Base-by-base conservation (phyloP, 352 stramenopile genomes). In the Phytophthora agathidicida region DNA sequence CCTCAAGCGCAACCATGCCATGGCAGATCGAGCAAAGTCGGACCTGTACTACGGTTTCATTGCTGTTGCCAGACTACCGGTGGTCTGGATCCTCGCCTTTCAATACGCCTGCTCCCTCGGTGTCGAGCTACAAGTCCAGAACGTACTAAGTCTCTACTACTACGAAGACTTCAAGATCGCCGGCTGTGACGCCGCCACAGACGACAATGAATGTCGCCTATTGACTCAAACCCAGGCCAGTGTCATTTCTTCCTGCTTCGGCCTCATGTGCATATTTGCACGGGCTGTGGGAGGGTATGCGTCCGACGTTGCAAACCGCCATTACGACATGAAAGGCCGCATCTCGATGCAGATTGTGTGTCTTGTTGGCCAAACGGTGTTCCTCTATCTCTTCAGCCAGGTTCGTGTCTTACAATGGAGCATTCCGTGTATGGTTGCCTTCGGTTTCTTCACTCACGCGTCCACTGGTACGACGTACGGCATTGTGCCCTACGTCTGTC, bases 71-170 rank as follows among this genome's bases (percentile, higher is more conserved):
- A 54, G 59, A 16, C 55, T 58, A 1, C 68, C 74, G 0, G 93
- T 94, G 50, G 89, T 83, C 14, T 98, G 91, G 91, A 65, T 98
- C 42, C 72, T 98, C 20, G 89, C 89, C 33, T 68, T 97, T 53
- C 88, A 97, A 58, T 98, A 98, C 55, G 93, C 83, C 6, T 89
- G 80, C 51, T 97, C 85, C 76, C 98, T 98, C 52, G 94, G 94
- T 37, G 83, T 98, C 39, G 94, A 98, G 65, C 70, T 98, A 5
- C 96, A 95, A 63, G 89, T 98, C 50, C 96, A 98, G 79, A 98
- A 98, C 65, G 88, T 91, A 30, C 81, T 93, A 36, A 89, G 88
- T 30, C 47, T 83, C 14, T 98, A 96, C 70, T 97, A 97, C 70
- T 88, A 89, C 39, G 73, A 93, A 42, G 80, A 89, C 26, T 97